Evolutionary conservation across 2,329 filamentous ascomycete species (phyloP).

Genomic region (Hypoxylon sp.): DNA sequence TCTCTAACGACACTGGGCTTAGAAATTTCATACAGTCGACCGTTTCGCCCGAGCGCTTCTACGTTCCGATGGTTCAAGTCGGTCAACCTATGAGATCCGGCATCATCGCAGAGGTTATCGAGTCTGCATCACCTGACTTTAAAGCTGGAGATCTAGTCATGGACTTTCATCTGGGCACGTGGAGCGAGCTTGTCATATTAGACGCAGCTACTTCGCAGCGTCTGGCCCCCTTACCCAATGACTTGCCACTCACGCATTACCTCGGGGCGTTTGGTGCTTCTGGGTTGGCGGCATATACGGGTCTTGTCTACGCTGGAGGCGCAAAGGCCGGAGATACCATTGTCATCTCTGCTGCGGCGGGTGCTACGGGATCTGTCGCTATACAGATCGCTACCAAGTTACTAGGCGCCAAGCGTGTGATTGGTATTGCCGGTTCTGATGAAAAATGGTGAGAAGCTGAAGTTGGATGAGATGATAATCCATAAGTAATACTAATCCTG

Average conservation of each 20-base stretch:
- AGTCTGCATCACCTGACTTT: constrained; percentile 45
- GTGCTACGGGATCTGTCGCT: constrained; percentile 63
- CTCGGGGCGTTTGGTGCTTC: constrained; percentile 52
- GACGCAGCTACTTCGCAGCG: constrained; percentile 45
- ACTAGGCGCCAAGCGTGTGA: constrained; percentile 62
- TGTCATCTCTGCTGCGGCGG: constrained; percentile 64
- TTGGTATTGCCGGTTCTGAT: constrained; percentile 67
- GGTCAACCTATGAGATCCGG: constrained; percentile 52
- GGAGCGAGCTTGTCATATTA: constrained; percentile 50
- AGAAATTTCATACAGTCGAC: constrained; percentile 52
- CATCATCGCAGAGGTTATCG: constrained; percentile 51
- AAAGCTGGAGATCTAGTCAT: constrained; percentile 48
- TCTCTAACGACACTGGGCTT: constrained; percentile 53
- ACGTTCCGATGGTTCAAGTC: constrained; percentile 48
- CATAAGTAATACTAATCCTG: too few species aligned
- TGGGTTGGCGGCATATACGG: constrained; percentile 63
- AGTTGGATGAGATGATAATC: too few species aligned
- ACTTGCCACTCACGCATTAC: constrained; percentile 49
- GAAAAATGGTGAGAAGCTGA: constrained; percentile 60
- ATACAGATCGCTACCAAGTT: constrained; percentile 68
- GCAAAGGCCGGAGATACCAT: constrained; percentile 58
- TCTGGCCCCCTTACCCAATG: constrained; percentile 43
- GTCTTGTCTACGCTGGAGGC: constrained; percentile 58
- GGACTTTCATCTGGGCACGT: constrained; percentile 49
- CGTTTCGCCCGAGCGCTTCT: constrained; percentile 49